Conservation (phyloP, 805 yeast species). For the Schwanniomyces sp. region DNA sequence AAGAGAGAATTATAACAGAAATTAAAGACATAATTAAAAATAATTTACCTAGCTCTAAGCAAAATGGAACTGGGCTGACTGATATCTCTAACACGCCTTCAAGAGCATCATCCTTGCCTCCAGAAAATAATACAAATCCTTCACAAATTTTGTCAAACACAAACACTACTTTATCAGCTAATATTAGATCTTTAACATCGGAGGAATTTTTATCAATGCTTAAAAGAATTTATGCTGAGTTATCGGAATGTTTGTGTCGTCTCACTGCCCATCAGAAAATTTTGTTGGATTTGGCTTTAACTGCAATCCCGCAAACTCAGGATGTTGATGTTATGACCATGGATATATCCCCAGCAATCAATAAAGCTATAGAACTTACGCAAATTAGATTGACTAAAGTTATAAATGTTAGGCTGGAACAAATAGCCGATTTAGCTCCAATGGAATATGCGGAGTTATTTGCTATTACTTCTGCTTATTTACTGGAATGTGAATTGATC, state of each 20-base stretch:
- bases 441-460: conserved; percentile 68
- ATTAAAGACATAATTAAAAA: conserved; percentile 69
- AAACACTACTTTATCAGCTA: conserved; percentile 24
- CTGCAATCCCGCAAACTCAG: conserved; percentile 23
- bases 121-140: conserved; percentile 9
- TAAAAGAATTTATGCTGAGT: conserved; percentile 54
- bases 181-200: conserved; percentile 66
- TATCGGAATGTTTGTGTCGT: conserved; percentile 73
- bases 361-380: conserved; percentile 65
- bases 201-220: conserved; percentile 75
- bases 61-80: conserved; percentile 13
- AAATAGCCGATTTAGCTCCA: conserved; percentile 56
- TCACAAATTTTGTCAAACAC: conserved; percentile 2
- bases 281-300: conserved; percentile 65
- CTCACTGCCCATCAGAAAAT: conserved; percentile 77
- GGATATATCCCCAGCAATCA: conserved; percentile 66
- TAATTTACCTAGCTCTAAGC: conserved; percentile 50
- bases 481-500: conserved; percentile 80
- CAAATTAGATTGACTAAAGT: conserved; percentile 79
- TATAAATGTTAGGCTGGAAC: conserved; percentile 72
- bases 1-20: conserved; percentile 67
- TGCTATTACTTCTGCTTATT: conserved; percentile 63
- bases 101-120: conserved; percentile 28
- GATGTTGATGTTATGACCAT: conserved; percentile 51
- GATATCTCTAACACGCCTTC: conserved; percentile 28